phyloP scores from a whole-genome alignment of 2,329 filamentous ascomycete genomes.

The Leptographium flavum region DNA sequence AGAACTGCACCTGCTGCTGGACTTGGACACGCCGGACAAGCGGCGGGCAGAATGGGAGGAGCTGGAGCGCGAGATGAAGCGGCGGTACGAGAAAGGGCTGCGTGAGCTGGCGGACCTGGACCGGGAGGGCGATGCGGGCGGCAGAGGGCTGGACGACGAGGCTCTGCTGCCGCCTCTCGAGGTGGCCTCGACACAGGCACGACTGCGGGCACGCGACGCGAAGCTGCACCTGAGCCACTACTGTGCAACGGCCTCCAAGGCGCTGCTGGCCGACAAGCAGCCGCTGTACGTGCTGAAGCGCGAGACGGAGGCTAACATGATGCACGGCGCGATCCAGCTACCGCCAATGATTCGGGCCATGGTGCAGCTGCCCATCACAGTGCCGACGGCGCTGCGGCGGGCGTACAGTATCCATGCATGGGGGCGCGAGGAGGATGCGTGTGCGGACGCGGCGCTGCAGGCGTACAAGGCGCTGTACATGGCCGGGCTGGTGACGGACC shows the following conservation, averaged over 20 bases:
- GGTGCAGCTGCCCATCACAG: slow-evolving; percentile 55
- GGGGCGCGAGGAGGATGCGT: slow-evolving; percentile 57
- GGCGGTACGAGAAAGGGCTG: slow-evolving; percentile 50
- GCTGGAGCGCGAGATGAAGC: slow-evolving; percentile 61
- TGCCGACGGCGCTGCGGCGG: slow-evolving; percentile 47
- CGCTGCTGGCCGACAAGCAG: slow-evolving; percentile 45
- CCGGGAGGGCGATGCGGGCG: slow-evolving; percentile 33
- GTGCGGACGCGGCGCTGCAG: slow-evolving; percentile 70
- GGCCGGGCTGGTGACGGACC: slow-evolving; percentile 60
- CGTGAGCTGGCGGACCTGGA: slow-evolving; percentile 32
- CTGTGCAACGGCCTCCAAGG: slow-evolving; percentile 45
- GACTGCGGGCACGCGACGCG: slow-evolving; percentile 59
- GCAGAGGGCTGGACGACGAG: slow-evolving; percentile 21
- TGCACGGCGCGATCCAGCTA: neutral
- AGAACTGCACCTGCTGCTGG: slow-evolving; percentile 31
- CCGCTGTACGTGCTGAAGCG: slow-evolving; percentile 51
- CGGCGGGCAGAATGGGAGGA: slow-evolving; percentile 37
- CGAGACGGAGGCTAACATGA: slow-evolving; percentile 7
- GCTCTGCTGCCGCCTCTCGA: slow-evolving; percentile 8
- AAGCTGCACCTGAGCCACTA: slow-evolving; percentile 71
- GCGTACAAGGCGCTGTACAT: slow-evolving; percentile 59
- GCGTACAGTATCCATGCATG: slow-evolving; percentile 41
- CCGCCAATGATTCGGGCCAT: slow-evolving; percentile 31
- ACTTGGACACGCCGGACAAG: neutral
- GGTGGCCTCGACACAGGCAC: slow-evolving; percentile 34